Evolutionary conservation across 441 rosid genomes (phyloP).

Genomic region (Codiaeum variegatum): DNA sequence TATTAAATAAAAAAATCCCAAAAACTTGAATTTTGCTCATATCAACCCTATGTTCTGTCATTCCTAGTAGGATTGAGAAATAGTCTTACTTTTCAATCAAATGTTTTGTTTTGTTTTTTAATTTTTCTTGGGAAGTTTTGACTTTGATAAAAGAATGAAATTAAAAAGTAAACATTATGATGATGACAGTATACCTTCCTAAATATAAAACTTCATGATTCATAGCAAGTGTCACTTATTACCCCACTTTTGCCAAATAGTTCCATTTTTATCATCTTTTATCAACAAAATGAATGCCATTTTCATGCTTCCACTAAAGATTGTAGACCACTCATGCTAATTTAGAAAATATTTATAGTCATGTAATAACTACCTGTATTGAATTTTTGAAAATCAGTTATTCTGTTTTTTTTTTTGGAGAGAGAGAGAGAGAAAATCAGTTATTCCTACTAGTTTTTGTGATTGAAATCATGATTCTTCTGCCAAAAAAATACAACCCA

Average conservation of each 20-base stretch:
- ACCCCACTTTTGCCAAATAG: constrained; percentile 22
- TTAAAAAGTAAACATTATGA: background rate
- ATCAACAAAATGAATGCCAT: constrained; percentile 8
- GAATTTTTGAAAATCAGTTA: background rate
- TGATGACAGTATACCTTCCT: background rate
- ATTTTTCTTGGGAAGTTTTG: background rate
- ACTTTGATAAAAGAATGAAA: background rate
- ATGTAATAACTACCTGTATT: background rate
- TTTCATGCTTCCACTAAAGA: constrained; percentile 18
- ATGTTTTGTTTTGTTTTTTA: background rate
- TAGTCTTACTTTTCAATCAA: background rate
- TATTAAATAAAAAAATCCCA: no score
- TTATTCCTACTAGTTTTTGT: no score
- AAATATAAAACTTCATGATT: constrained; percentile 10
- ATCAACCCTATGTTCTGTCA: no score
- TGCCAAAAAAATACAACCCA: no score
- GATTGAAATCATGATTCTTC: no score
- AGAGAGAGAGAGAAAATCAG: no score
- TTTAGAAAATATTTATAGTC: background rate
- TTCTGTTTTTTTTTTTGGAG: no score
- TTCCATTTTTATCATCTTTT: background rate
- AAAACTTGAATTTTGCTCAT: no score
- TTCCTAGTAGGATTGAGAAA: background rate
- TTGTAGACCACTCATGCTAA: constrained; percentile 2
- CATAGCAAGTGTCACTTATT: background rate